Evolutionary conservation across 306 rosid species (phyloP).

Genomic region (Cucurbita moschata): DNA sequence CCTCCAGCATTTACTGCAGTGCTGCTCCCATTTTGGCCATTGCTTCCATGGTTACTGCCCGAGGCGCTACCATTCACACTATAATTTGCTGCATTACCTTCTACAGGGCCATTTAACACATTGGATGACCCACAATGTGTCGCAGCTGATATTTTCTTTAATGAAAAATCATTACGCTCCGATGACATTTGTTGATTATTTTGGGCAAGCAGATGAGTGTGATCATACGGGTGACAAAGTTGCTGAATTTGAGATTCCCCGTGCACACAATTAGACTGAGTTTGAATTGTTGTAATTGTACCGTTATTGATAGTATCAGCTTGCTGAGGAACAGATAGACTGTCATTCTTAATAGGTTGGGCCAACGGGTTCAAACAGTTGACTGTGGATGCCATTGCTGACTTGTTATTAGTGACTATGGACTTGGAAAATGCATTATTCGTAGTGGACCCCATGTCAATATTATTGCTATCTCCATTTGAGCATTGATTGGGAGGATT

Average conservation of each 20-base stretch:
- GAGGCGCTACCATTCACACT: slow-evolving; percentile 55
- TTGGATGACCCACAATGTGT: slow-evolving; percentile 55
- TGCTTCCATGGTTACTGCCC: slow-evolving; percentile 69
- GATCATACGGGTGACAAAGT: slow-evolving; percentile 23
- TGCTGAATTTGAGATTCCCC: slow-evolving; percentile 29
- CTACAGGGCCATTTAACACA: slow-evolving; percentile 34
- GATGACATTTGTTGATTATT: slow-evolving; percentile 20
- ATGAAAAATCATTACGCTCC: slow-evolving; percentile 32
- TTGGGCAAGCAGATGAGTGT: slow-evolving; percentile 19
- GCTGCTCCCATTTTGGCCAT: slow-evolving; percentile 60
- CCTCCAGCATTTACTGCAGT: slow-evolving; percentile 37
- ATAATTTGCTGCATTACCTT: slow-evolving; percentile 43
- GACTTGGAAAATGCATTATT: slow-evolving; percentile 40
- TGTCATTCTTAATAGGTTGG: slow-evolving; percentile 35
- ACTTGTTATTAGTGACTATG: slow-evolving; percentile 25
- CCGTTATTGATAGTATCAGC: slow-evolving; percentile 24
- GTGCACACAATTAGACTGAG: slow-evolving; percentile 29
- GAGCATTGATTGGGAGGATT: slow-evolving; percentile 58
- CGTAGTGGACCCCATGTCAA: slow-evolving; percentile 61
- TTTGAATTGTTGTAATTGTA: slow-evolving; percentile 18
- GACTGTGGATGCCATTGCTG: slow-evolving; percentile 31
- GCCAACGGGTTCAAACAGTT: slow-evolving; percentile 39
- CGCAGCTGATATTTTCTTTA: slow-evolving; percentile 44
- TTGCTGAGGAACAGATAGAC: slow-evolving; percentile 1
- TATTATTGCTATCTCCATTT: slow-evolving; percentile 53